Evolutionary conservation across 805 yeast genomes (phyloP).

Genomic region (Metschnikowia rubicola): DNA sequence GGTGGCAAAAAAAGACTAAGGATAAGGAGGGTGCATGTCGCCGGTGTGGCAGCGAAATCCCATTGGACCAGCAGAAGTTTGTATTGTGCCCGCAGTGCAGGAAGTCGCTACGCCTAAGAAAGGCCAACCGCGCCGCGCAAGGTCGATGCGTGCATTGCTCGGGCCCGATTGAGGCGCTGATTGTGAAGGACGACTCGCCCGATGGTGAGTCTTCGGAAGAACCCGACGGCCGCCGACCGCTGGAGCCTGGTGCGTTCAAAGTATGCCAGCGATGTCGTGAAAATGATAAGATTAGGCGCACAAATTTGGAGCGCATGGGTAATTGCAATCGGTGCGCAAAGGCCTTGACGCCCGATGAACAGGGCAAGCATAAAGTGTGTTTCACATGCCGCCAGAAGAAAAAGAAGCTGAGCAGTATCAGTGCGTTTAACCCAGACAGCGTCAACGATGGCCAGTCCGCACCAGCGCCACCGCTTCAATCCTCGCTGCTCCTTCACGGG

Average conservation of each 20-base stretch:
- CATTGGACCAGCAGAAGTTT: constrained; percentile 47
- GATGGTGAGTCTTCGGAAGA: constrained; percentile 15
- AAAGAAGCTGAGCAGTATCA: constrained; percentile 31
- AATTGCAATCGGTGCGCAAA: constrained; percentile 63
- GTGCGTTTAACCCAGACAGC: constrained; percentile 1
- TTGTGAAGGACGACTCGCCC: constrained; percentile 27
- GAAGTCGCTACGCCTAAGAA: constrained; percentile 49
- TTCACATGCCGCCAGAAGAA: constrained; percentile 50
- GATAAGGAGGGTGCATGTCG: constrained; percentile 61
- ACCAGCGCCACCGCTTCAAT: not conserved
- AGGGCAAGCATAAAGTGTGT: constrained; percentile 57
- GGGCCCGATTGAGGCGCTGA: constrained; percentile 48
- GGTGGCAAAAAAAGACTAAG: constrained; percentile 64
- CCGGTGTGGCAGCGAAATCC: constrained; percentile 57
- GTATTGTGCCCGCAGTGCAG: constrained; percentile 63
- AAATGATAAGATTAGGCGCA: constrained; percentile 56
- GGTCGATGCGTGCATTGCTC: constrained; percentile 70
- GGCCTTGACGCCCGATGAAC: constrained; percentile 42
- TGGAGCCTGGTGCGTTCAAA: constrained; percentile 38
- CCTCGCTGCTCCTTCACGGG: constrained; percentile 2
- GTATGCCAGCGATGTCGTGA: constrained; percentile 66
- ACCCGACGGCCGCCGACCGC: constrained; percentile 18
- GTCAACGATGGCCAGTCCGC: not conserved
- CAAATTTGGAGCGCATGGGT: constrained; percentile 53
- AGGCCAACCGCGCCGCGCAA: constrained; percentile 55